Evolutionary conservation across 805 yeast species (phyloP).

Genomic region (Alloascoidea hylecoeti): DNA sequence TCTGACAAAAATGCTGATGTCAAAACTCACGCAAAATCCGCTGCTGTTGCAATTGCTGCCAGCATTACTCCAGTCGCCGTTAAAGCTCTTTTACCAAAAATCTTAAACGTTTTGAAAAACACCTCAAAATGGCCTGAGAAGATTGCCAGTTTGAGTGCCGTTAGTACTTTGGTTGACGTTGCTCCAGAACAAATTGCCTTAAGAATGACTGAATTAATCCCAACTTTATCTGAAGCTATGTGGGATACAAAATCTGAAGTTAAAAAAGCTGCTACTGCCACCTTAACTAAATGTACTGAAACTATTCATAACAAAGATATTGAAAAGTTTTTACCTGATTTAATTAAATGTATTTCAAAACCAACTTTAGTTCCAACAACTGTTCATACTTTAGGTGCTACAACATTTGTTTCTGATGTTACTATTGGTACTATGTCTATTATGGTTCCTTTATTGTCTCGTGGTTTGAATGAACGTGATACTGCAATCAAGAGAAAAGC

Average conservation of each 20-base stretch:
- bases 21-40: conserved; percentile 59
- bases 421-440: conserved; percentile 98
- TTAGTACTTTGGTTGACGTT: conserved; percentile 79
- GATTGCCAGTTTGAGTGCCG: conserved; percentile 76
- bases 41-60: conserved; percentile 64
- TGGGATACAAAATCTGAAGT: conserved; percentile 99
- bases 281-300: conserved; percentile 93
- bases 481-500: conserved; percentile 99
- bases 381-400: conserved; percentile 97
- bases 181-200: conserved; percentile 94
- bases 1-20: conserved; percentile 84
- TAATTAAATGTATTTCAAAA: conserved; percentile 91
- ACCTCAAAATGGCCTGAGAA: conserved; percentile 98
- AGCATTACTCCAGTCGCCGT: conserved; percentile 88
- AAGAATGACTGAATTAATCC: conserved; percentile 99
- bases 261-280: conserved; percentile 89
- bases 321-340: conserved; percentile 96
- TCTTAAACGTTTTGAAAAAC: conserved; percentile 50
- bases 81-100: conserved; percentile 77
- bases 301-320: conserved; percentile 99
- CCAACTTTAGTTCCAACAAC: conserved; percentile 98
- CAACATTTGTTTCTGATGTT: conserved; percentile 98
- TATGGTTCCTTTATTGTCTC: conserved; percentile 96
- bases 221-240: conserved; percentile 97
- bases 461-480: conserved; percentile 99